Conservation (phyloP, 1,284 basidiomycete species). For the Cystobasidium sp. region DNA sequence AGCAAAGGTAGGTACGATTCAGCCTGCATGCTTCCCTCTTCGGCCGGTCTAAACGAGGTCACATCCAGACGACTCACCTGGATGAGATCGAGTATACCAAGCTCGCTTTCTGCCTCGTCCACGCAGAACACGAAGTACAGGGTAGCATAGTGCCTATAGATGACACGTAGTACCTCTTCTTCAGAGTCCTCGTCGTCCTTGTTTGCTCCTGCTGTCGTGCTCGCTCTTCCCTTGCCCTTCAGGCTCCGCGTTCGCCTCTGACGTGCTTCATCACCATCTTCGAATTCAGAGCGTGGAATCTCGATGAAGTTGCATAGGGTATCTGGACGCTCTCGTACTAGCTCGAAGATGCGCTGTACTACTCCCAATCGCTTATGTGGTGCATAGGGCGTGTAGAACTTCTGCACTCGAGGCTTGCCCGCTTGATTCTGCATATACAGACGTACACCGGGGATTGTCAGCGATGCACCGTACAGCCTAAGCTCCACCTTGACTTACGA, state of each 20-base stretch:
- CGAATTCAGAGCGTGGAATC: constrained; percentile 45
- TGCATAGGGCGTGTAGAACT: constrained; percentile 87
- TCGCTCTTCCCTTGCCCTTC: constrained; percentile 51
- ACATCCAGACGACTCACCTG: constrained; percentile 77
- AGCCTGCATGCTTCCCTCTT: background rate
- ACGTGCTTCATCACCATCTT: constrained; percentile 28
- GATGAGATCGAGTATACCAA: constrained; percentile 94
- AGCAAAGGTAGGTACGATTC: background rate
- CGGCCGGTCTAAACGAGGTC: background rate
- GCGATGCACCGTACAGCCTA: background rate
- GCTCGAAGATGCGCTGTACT: constrained; percentile 50
- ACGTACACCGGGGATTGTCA: background rate
- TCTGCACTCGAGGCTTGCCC: constrained; percentile 87
- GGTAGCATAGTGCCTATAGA: constrained; percentile 69
- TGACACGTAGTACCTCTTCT: constrained; percentile 59
- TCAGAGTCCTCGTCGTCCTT: constrained; percentile 49
- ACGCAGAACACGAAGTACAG: constrained; percentile 97
- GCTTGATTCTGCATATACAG: constrained; percentile 67
- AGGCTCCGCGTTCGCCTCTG: background rate
- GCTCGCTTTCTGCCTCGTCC: constrained; percentile 90
- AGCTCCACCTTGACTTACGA: background rate
- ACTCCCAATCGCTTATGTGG: constrained; percentile 61
- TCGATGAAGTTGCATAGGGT: constrained; percentile 55
- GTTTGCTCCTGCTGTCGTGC: background rate
- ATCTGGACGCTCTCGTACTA: constrained; percentile 51